These are phyloP conservation scores for Candida nitratophila DNA, from an alignment of 805 yeast genomes.

Conservation along the genomic window DNA sequence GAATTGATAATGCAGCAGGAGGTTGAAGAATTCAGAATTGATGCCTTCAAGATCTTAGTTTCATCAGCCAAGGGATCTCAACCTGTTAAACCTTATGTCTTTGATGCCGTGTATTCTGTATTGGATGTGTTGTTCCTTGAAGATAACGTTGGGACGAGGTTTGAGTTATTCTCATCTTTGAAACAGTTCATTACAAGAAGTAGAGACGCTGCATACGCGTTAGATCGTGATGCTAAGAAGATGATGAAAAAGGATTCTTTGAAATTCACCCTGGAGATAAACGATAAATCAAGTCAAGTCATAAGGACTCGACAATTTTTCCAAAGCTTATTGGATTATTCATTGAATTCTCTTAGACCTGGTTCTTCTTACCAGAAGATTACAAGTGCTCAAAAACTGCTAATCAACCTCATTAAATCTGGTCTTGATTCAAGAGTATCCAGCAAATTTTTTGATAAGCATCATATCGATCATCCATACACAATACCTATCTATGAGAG, in stretches of 20 bases:
- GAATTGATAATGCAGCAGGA: slow-evolving; percentile 34
- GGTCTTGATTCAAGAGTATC: slow-evolving; percentile 48
- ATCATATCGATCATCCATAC: slow-evolving; percentile 42
- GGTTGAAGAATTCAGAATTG: slow-evolving; percentile 34
- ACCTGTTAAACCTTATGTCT: slow-evolving; percentile 41
- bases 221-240: slow-evolving; percentile 44
- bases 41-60: slow-evolving; percentile 54
- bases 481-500: slow-evolving; percentile 33
- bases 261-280: slow-evolving; percentile 34
- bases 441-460: slow-evolving; percentile 29
- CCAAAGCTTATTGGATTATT: slow-evolving; percentile 23
- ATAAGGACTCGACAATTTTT: slow-evolving; percentile 32
- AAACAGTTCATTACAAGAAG: slow-evolving; percentile 58
- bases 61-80: slow-evolving; percentile 55
- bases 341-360: slow-evolving; percentile 39
- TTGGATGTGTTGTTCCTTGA: slow-evolving; percentile 54
- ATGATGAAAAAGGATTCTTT: slow-evolving; percentile 24
- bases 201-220: slow-evolving; percentile 59
- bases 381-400: slow-evolving; percentile 41
- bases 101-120: slow-evolving; percentile 34
- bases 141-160: slow-evolving; percentile 59
- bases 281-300: slow-evolving; percentile 24
- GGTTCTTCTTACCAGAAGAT: slow-evolving; percentile 51
- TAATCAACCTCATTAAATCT: slow-evolving; percentile 39
- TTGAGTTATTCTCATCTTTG: slow-evolving; percentile 54